Conservation (phyloP, 352 stramenopile genomes). For the Phytophthora idaei region DNA sequence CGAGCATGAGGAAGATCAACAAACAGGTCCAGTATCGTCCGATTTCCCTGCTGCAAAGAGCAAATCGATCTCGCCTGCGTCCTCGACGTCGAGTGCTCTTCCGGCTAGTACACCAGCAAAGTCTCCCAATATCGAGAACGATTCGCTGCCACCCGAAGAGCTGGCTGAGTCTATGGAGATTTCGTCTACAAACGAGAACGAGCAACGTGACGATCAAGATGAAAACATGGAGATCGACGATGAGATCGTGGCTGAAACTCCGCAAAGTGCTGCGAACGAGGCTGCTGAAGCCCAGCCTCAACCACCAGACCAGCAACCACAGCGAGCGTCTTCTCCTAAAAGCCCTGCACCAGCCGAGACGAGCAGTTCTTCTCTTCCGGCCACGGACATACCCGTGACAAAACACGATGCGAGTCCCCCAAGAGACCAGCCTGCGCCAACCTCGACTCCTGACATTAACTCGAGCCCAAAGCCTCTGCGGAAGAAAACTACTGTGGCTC, state of each 20-base stretch:
- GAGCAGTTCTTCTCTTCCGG: neutral
- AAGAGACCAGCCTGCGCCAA: neutral
- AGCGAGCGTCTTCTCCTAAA: neutral
- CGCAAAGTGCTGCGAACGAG: neutral
- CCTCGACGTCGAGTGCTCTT: neutral
- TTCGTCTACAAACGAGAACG: neutral
- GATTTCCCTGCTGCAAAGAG: neutral
- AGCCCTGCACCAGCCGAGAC: neutral
- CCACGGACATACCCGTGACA: neutral
- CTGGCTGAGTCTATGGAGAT: neutral
- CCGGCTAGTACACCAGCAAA: neutral
- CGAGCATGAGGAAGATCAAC: neutral
- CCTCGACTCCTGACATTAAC: neutral
- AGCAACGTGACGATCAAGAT: neutral
- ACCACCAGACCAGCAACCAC: neutral
- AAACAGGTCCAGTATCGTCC: neutral
- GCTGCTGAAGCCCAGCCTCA: neutral
- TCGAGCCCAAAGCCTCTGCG: neutral
- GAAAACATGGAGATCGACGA: conserved; percentile 4
- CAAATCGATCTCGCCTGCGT: neutral
- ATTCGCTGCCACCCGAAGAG: neutral
- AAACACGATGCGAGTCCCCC: neutral
- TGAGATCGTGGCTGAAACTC: neutral
- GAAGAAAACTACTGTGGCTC: neutral
- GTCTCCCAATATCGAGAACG: neutral